Evolutionary conservation across 1,139 yeast species (phyloP), one percentile per base, ranked within the genome.

Genomic region (Meyerozyma carpophila): DNA sequence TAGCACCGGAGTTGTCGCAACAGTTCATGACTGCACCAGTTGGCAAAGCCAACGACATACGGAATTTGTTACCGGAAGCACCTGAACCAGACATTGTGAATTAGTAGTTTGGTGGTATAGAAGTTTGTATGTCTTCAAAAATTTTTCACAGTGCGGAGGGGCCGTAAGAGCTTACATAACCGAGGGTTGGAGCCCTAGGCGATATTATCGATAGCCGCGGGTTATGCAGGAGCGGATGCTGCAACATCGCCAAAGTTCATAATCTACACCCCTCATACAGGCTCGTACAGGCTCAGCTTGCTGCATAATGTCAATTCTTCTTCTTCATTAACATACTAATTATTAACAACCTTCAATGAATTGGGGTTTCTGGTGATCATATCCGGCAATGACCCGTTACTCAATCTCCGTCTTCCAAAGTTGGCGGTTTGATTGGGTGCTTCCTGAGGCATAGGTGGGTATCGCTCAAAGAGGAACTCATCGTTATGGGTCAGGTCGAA

Each of bases 41-140:
- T 79, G 99, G 99, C 75, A 94, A 88, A 84, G 96, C 99, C 81
- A 94, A 90, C 88, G 97, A 89, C 91, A 91, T 88, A 82, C 96
- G 90, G 88, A 86, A 93, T 82, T 93, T 93, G 86, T 91, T 93
- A 82, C 98, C 98, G 79, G 96, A 89, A 82, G 96, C 94, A 82
- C 95, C 95, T 73, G 84, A 81, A 70, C 85, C 84, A 70, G 89
- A 82, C 89, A 83, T 83, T 70, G 54, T 66, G 57, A 50, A 55
- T 50, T 54, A 50, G 50, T 50, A 42, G 46, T 50, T 32, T 20
- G 44, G 44, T 41, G 31, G 37, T 42, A 41, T 31, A 31, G 40
- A 46, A 46, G 41, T 42, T 47, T 44, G 41, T 37, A 41, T 20
- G 44, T 47, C 36, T 47, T 28, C 46, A 50, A 49, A 50, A 51